Evolutionary conservation across 179 eudicot species (phyloP).

Genomic region (Heliamphora pulchella): DNA sequence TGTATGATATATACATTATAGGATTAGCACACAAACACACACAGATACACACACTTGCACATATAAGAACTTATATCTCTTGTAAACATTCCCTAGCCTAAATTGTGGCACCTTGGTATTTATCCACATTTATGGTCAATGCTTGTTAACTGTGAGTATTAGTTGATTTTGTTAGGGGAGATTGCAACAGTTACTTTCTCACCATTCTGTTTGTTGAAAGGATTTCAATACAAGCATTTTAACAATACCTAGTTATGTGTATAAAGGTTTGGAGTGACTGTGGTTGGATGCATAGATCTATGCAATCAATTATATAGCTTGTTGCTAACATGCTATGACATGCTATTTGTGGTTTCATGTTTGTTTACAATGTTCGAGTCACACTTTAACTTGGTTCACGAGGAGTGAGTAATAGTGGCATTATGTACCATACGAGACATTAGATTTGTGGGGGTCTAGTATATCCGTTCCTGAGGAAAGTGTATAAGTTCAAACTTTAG

Average conservation of each 20-base stretch:
- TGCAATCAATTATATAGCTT: neutral
- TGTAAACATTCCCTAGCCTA: neutral
- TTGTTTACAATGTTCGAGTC: neutral
- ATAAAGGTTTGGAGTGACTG: neutral
- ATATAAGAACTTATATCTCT: neutral
- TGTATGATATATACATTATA: too few species aligned
- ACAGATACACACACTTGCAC: too few species aligned
- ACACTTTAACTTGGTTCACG: neutral
- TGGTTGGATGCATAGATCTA: neutral
- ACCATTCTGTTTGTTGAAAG: constrained; percentile 1
- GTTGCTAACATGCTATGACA: neutral
- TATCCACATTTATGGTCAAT: neutral
- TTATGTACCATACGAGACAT: too few species aligned
- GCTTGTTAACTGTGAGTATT: neutral
- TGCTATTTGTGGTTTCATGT: neutral
- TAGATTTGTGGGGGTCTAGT: too few species aligned
- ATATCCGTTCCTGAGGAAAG: too few species aligned
- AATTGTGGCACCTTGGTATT: neutral
- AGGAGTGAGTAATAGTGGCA: too few species aligned
- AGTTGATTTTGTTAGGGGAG: neutral
- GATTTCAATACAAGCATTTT: neutral
- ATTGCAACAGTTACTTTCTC: neutral
- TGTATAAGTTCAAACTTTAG: too few species aligned
- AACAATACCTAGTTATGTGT: neutral
- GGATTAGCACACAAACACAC: too few species aligned